phyloP scores from a whole-genome alignment of 1,284 basidiomycete genomes.

The Melanopsichium pennsylvanicum region DNA sequence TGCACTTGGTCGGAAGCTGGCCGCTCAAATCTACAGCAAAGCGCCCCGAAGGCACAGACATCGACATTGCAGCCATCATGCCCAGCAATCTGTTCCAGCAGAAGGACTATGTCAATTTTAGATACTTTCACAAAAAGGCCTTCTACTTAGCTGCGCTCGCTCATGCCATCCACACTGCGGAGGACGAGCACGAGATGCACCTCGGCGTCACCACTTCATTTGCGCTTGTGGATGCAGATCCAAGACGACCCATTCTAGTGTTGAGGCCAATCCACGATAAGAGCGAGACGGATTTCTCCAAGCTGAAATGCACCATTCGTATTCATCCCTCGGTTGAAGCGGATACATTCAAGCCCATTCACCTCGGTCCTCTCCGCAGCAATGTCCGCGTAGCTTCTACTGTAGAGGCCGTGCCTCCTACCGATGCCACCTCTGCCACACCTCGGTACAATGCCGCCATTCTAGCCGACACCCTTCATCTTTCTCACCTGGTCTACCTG shows the following conservation, averaged over 20 bases:
- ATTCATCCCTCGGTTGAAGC: constrained; percentile 76
- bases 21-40: constrained; percentile 54
- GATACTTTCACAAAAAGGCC: constrained; percentile 91
- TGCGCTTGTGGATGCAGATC: constrained; percentile 73
- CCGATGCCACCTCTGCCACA: constrained; percentile 67
- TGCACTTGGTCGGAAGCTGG: constrained; percentile 69
- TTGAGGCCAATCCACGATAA: constrained; percentile 71
- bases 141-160: constrained; percentile 88
- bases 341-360: constrained; percentile 73
- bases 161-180: constrained; percentile 69
- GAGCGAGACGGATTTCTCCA: constrained; percentile 73
- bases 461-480: constrained; percentile 74
- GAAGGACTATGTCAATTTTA: constrained; percentile 88
- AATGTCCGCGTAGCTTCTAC: constrained; percentile 67
- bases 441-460: constrained; percentile 83
- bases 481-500: constrained; percentile 75
- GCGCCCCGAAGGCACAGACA: constrained; percentile 55
- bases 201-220: constrained; percentile 73
- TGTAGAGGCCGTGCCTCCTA: no score
- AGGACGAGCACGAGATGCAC: constrained; percentile 59
- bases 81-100: constrained; percentile 82
- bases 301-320: constrained; percentile 75
- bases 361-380: constrained; percentile 74
- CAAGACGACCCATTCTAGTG: constrained; percentile 76
- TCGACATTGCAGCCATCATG: constrained; percentile 62